Base-by-base conservation (phyloP, 2,329 filamentous ascomycete genomes). In the Alternaria angustiovoidea region DNA sequence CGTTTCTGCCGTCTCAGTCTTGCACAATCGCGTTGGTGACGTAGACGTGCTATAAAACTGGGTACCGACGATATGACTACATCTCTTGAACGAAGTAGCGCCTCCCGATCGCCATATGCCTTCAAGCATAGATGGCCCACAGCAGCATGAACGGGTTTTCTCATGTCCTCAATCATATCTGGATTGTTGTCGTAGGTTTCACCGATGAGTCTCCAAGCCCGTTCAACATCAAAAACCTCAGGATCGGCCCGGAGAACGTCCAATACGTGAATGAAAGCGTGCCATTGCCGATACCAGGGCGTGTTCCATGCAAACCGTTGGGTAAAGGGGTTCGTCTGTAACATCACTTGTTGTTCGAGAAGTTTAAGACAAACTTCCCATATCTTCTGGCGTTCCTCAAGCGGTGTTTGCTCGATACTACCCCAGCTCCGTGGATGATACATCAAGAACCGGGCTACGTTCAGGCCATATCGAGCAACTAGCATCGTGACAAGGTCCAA, bases 381-480 rank as follows among this genome's bases (percentile, higher is more conserved):
- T 3, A 61, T 49, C 14, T 49, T 24, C 16, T 39, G 14, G 8
- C 44, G 42, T 18, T 61, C 92, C 83, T 5, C 88, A 86, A 0
- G 88, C 88, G 22, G 87, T n/a, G 34, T n/a, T n/a, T 36, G 32
- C 32, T 36, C 32, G 32, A 36, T 16, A 14, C 32, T 36, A 12
- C 32, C 32, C 32, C 32, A 36, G 32, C 32, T 36, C 12, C 32
- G 32, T 36, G 32, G 12, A 16, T 36, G 32, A 16, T 36, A 14
- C 32, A 16, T 36, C 32, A 36, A 36, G 14, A 94, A 84, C 77
- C 88, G 90, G 80, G 92, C 86, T 76, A 92, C 93, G 36, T 88
- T 87, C 76, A 92, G 85, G 62, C 92, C 32, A 9, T 36, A 36
- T 14, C 32, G 32, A 2, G 86, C 83, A 22, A 91, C 82, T 28